Percentiles rank a stretch among this genome's conserved stretches.
phyloP scores from a whole-genome alignment of 805 yeast genomes.

The Pichia pseudocactophila region DNA sequence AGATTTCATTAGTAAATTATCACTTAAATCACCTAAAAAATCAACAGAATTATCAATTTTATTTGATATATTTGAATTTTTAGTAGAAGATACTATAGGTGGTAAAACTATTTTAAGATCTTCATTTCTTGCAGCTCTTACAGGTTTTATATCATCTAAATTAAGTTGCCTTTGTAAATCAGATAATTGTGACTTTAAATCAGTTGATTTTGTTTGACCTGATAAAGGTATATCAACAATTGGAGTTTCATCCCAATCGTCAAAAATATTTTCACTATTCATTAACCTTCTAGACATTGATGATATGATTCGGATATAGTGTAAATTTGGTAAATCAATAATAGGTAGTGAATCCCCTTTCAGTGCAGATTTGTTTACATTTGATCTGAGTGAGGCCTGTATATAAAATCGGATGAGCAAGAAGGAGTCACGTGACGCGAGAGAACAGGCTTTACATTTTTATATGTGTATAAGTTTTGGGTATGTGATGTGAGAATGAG shows the following conservation, averaged over 20 bases:
- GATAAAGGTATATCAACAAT: background rate
- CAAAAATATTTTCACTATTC: background rate
- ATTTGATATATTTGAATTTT: background rate
- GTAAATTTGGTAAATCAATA: too few species aligned
- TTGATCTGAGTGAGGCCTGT: too few species aligned
- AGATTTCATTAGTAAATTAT: slow-evolving; percentile 60
- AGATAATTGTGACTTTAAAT: slow-evolving; percentile 33
- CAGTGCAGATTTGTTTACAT: too few species aligned
- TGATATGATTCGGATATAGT: background rate
- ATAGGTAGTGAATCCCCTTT: too few species aligned
- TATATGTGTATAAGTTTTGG: too few species aligned
- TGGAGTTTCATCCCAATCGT: slow-evolving; percentile 7
- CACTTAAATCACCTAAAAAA: slow-evolving; percentile 67
- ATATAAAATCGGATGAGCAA: too few species aligned
- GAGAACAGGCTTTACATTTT: too few species aligned
- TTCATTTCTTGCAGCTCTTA: slow-evolving; percentile 6
- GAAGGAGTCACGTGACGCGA: too few species aligned
- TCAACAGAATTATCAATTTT: slow-evolving; percentile 43
- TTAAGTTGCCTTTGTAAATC: slow-evolving; percentile 31
- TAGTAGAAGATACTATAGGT: slow-evolving; percentile 8
- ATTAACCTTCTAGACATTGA: background rate
- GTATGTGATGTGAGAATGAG: too few species aligned
- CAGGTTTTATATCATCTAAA: slow-evolving; percentile 1
- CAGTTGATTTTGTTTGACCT: slow-evolving; percentile 15
- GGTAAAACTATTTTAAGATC: slow-evolving; percentile 17